Percentiles rank a stretch among this genome's conserved stretches.
Evolutionary conservation across 225 moss, liverwort and hornwort genomes (phyloP).

Genomic region (Straminergon stramineum): DNA sequence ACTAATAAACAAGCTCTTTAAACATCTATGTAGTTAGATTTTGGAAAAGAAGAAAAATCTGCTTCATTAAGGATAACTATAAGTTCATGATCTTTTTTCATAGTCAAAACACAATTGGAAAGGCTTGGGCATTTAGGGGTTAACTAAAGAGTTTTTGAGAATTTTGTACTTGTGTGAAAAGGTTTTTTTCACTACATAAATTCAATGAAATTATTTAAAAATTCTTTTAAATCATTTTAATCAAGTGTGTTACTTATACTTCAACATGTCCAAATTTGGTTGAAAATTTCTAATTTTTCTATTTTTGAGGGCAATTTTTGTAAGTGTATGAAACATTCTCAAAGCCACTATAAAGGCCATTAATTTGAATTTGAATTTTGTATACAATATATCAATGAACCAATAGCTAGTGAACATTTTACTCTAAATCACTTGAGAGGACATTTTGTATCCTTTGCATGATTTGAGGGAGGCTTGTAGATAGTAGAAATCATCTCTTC

Average conservation of each 20-base stretch:
- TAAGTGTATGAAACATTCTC: not conserved
- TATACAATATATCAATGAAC: not conserved
- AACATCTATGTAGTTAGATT: too few relatives aligned
- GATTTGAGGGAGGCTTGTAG: not conserved
- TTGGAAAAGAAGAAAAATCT: too few relatives aligned
- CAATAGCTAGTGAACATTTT: not conserved
- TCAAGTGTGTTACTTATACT: not conserved
- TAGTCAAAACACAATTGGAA: too few relatives aligned
- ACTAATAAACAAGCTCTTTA: too few relatives aligned
- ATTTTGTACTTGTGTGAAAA: accelerated
- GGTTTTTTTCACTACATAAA: not conserved
- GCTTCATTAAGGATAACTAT: too few relatives aligned
- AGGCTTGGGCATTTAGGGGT: too few relatives aligned
- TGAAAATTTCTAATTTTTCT: not conserved
- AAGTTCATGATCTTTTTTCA: too few relatives aligned
- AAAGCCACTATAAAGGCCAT: accelerated
- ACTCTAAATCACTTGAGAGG: too few relatives aligned
- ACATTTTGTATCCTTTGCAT: too few relatives aligned
- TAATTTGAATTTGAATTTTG: not conserved
- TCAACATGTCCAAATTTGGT: not conserved
- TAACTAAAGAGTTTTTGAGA: not conserved
- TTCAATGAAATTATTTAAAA: too few relatives aligned
- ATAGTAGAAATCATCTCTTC: not conserved
- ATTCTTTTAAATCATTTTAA: not conserved
- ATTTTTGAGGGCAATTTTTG: not conserved